Evolutionary conservation across 352 stramenopile species (phyloP).

Genomic region (Globisporangium nagaii): DNA sequence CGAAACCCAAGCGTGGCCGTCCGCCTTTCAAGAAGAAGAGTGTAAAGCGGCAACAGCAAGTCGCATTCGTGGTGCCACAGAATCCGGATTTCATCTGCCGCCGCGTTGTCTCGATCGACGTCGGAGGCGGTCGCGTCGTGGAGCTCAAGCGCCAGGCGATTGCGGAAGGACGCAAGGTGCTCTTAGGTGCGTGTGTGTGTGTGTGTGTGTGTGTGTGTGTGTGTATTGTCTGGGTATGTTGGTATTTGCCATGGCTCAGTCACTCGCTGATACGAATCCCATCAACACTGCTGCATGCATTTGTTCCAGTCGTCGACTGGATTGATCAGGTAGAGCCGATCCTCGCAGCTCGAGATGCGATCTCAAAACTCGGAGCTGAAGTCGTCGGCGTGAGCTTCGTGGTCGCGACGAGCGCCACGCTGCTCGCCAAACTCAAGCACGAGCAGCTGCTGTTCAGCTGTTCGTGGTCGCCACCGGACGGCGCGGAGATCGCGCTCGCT

Average conservation of each 20-base stretch:
- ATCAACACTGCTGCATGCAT: too few species aligned
- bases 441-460: conserved; percentile 38
- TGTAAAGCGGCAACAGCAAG: background rate
- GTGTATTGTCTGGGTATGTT: too few species aligned
- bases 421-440: conserved; percentile 31
- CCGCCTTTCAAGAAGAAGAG: background rate
- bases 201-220: too few species aligned
- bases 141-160: conserved; percentile 29
- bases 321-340: conserved; percentile 38
- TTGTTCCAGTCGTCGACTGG: conserved; percentile 39
- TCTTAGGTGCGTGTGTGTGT: conserved; percentile 20
- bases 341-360: conserved; percentile 34
- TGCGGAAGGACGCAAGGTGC: conserved; percentile 9
- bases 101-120: conserved; percentile 20
- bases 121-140: conserved; percentile 14
- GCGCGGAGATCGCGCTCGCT: conserved; percentile 20
- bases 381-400: conserved; percentile 48
- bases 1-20: background rate
- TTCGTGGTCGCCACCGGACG: conserved; percentile 36
- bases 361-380: conserved; percentile 32
- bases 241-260: too few species aligned
- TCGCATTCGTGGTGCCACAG: background rate
- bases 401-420: conserved; percentile 25
- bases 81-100: conserved; percentile 19
- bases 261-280: too few species aligned